Evolutionary conservation across 768 basidiomycete genomes (phyloP).

Genomic region (Agrocybe chaxingu): DNA sequence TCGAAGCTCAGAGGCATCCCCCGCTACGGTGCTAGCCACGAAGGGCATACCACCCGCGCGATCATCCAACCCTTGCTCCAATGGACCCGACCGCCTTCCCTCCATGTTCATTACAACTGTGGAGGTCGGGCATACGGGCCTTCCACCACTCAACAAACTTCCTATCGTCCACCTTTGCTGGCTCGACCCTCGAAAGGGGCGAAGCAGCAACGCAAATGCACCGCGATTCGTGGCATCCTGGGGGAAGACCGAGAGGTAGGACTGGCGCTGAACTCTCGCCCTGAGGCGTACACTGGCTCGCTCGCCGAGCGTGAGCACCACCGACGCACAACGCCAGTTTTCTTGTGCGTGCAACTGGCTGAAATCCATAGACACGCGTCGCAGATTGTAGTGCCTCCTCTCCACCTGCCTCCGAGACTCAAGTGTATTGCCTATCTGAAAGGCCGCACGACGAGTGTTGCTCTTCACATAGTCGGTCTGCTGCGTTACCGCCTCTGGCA

Average conservation of each 20-base stretch:
- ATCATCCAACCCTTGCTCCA: conserved; percentile 35
- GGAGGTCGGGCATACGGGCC: conserved; percentile 12
- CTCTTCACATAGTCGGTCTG: conserved; percentile 11
- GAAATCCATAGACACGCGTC: conserved; percentile 19
- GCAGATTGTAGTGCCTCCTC: conserved; percentile 18
- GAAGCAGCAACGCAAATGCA: conserved; percentile 6
- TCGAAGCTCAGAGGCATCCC: conserved; percentile 40
- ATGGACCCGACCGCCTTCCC: conserved; percentile 10
- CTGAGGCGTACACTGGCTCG: conserved; percentile 19
- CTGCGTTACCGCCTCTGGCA: conserved; percentile 21
- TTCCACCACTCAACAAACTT: conserved; percentile 13
- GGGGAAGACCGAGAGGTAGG: conserved; percentile 2
- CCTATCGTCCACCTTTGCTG: conserved; percentile 18
- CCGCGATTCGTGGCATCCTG: conserved; percentile 5
- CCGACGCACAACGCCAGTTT: conserved; percentile 17
- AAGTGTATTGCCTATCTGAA: conserved; percentile 3
- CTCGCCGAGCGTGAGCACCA: conserved; percentile 29
- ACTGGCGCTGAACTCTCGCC: conserved; percentile 7
- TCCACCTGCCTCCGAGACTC: conserved; percentile 6
- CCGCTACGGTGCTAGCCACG: conserved; percentile 26
- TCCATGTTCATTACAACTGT: conserved; percentile 31
- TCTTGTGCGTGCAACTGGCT: conserved; percentile 31
- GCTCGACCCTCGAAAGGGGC: not conserved
- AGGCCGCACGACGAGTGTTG: not conserved
- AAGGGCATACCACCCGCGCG: conserved; percentile 25